Evolutionary conservation across 2,329 filamentous ascomycete genomes (phyloP), one percentile per base, ranked within the genome.

Genomic region (Claviceps africana): DNA sequence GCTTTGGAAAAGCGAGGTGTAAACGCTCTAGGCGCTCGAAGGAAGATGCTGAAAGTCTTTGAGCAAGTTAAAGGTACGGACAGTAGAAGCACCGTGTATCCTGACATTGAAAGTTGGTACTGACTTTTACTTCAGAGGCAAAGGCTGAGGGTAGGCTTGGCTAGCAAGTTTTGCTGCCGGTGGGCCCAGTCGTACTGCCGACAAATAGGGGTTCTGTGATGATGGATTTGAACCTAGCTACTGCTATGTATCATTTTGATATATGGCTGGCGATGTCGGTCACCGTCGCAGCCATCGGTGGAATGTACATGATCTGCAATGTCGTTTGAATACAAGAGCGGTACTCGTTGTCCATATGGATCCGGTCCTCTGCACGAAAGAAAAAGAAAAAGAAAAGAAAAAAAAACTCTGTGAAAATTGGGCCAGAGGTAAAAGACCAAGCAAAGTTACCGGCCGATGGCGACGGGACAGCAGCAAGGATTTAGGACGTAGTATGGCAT

Each of bases 31-130:
- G 93, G 93, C 61, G 93, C 93, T 19, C 78, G 93, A 60, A 86
- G 91, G 66, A 98, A 98, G 79, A 94, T 98, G 88, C 74, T 98
- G 55, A 98, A 98, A 81, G 93, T 97, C 53, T 97, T 97, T 70
- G 93, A 97, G 62, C 90, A 96, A 73, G 91, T 97, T 63, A 88
- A 82, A 70, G 86, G 81, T 82, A 70, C 57, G 71, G 61, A 31
- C 4, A 46, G 15, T 15, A 7, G 17, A 43, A 19, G 42, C 31
- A 21, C 2, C 4, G 17, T 39, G 7, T 15, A 11, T 19, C 13
- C 40, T 3, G 21, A 21, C 21, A 31, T 10, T 19, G 11, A 19
- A 43, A 10, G 11, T 43, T 22, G 50, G 19, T 46, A 48, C 61
- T 66, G 43, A 65, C 53, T 11, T 46, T 9, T 17, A 1, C 10